phyloP scores from a whole-genome alignment of 169 alveolate species.

The Plasmodium gonderi region DNA sequence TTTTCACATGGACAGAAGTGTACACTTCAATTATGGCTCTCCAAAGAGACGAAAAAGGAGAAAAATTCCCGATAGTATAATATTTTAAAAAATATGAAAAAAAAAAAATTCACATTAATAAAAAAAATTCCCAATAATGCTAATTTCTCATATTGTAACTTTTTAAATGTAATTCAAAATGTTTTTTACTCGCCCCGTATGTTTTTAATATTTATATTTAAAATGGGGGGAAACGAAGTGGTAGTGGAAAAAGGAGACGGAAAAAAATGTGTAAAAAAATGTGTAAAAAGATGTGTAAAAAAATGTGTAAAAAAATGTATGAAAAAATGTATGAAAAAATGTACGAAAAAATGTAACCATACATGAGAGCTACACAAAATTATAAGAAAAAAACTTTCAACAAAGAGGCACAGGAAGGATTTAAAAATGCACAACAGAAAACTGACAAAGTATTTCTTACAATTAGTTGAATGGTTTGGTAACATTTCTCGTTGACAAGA shows the following conservation, averaged over 20 bases:
- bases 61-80: not conserved
- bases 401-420: not conserved
- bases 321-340: no score
- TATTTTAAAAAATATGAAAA: not conserved
- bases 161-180: not conserved
- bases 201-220: not conserved
- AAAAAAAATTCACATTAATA: not conserved
- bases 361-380: no score
- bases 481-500: no score
- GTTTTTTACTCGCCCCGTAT: not conserved
- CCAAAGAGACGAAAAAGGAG: not conserved
- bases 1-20: not conserved
- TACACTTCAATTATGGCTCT: not conserved
- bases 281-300: no score
- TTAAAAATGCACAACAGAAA: not conserved
- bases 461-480: not conserved
- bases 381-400: not conserved
- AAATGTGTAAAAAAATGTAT: no score
- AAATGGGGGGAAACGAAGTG: not conserved
- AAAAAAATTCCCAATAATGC: not conserved
- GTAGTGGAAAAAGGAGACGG: not conserved
- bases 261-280: not conserved
- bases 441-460: not conserved
- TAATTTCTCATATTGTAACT: not conserved
- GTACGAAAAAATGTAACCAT: no score